These are phyloP conservation scores for Sherardia arvensis DNA, from an alignment of 257 asterid species.

Conservation along the genomic window DNA sequence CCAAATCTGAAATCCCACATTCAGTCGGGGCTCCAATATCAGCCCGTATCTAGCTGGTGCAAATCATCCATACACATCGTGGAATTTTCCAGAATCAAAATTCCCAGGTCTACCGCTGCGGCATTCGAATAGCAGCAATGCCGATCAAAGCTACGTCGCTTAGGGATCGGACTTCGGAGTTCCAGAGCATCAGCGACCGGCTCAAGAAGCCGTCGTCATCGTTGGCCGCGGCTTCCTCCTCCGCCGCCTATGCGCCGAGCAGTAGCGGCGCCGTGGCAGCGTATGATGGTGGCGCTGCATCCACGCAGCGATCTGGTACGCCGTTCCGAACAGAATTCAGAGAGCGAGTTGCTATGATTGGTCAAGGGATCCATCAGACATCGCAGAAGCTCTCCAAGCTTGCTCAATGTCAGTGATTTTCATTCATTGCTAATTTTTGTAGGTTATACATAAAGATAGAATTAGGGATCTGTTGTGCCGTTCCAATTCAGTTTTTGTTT, in stretches of 20 bases:
- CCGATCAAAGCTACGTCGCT: slow-evolving; percentile 53
- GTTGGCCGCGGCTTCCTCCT: background rate
- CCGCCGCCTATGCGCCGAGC: slow-evolving; percentile 45
- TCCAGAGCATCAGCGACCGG: slow-evolving; percentile 57
- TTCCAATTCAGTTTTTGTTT: background rate
- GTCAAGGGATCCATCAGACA: slow-evolving; percentile 80
- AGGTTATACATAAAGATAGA: background rate
- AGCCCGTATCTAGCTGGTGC: background rate
- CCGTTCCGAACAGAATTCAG: slow-evolving; percentile 90
- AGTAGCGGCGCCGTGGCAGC: slow-evolving; percentile 32
- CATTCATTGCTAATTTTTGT: background rate
- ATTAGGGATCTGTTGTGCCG: background rate
- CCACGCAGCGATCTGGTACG: slow-evolving; percentile 33
- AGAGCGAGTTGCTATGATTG: slow-evolving; percentile 76
- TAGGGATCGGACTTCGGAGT: slow-evolving; percentile 91
- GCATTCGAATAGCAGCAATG: slow-evolving; percentile 27
- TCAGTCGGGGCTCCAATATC: background rate
- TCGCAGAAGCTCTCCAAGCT: slow-evolving; percentile 91
- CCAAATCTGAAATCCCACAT: background rate
- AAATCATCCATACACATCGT: background rate
- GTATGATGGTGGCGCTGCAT: slow-evolving; percentile 15
- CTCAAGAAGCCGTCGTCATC: slow-evolving; percentile 22
- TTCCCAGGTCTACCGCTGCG: background rate
- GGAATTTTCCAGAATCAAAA: background rate
- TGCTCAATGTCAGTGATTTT: slow-evolving; percentile 56